Evolutionary conservation across 805 yeast species (phyloP).

Genomic region (Cyberlindnera xylosilytica): DNA sequence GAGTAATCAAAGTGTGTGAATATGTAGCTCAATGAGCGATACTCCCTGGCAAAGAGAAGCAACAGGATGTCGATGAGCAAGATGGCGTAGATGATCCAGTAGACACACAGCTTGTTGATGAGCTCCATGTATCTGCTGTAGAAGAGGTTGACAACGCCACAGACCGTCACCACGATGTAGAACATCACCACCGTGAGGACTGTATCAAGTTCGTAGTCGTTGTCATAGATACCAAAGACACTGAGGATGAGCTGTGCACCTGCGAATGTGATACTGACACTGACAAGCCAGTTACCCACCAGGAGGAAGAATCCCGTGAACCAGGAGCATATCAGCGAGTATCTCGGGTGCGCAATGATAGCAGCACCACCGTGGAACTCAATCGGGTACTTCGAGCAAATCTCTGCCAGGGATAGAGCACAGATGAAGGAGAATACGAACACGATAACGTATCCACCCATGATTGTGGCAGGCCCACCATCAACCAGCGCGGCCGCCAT

Average conservation of each 20-base stretch:
- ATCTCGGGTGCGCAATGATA: slow-evolving; percentile 55
- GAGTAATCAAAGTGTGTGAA: slow-evolving; percentile 67
- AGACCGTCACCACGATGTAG: slow-evolving; percentile 50
- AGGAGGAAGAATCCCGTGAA: slow-evolving; percentile 74
- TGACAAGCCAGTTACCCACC: slow-evolving; percentile 76
- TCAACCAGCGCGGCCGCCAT: slow-evolving; percentile 67
- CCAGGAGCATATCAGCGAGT: slow-evolving; percentile 65
- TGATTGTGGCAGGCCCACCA: slow-evolving; percentile 74
- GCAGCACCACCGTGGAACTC: slow-evolving; percentile 79
- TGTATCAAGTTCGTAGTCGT: slow-evolving; percentile 54
- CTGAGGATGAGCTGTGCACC: slow-evolving; percentile 74
- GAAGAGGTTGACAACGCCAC: slow-evolving; percentile 61
- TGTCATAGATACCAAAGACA: slow-evolving; percentile 58
- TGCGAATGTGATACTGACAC: slow-evolving; percentile 68
- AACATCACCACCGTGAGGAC: slow-evolving; percentile 55
- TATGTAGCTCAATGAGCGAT: slow-evolving; percentile 57
- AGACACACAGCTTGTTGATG: slow-evolving; percentile 66
- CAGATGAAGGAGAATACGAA: slow-evolving; percentile 62
- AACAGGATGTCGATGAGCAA: slow-evolving; percentile 62
- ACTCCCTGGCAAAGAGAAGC: slow-evolving; percentile 51
- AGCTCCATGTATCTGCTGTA: slow-evolving; percentile 58
- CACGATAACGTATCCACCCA: slow-evolving; percentile 72
- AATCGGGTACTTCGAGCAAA: slow-evolving; percentile 72
- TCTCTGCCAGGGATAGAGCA: slow-evolving; percentile 72
- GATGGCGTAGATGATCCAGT: slow-evolving; percentile 73